phyloP scores from a whole-genome alignment of 2,329 filamentous ascomycete genomes.

The Nectriaceae sp. region DNA sequence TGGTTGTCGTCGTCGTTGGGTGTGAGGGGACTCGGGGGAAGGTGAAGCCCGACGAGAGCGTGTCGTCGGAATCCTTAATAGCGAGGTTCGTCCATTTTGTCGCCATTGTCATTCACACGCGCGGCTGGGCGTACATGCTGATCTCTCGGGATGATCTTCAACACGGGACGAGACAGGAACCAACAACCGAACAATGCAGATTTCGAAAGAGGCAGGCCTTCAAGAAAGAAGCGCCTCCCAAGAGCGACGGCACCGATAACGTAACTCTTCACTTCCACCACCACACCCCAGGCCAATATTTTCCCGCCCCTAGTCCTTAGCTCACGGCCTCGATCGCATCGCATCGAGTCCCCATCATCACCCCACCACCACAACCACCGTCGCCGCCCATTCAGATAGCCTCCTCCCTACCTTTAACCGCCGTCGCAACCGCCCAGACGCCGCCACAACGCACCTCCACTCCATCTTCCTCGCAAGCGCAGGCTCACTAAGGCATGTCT shows the following conservation, averaged over 20 bases:
- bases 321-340: background rate
- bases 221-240: background rate
- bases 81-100: background rate
- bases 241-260: background rate
- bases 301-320: background rate
- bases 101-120: background rate
- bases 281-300: background rate
- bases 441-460: slow-evolving; percentile 5
- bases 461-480: too few relatives aligned
- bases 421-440: slow-evolving; percentile 3
- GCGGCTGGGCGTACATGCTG: too few relatives aligned
- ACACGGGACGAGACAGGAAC: background rate
- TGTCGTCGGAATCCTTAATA: slow-evolving; percentile 1
- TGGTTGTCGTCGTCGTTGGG: slow-evolving; percentile 21
- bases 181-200: background rate
- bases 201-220: background rate
- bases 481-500: too few relatives aligned
- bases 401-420: background rate
- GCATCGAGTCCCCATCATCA: background rate
- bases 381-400: background rate
- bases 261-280: background rate
- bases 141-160: too few relatives aligned
- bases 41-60: slow-evolving; percentile 2
- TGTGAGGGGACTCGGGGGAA: slow-evolving; percentile 17
- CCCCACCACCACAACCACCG: background rate